A percentile compares a stretch with the other conserved stretches of the same genome.
Evolutionary conservation across 805 yeast genomes (phyloP).

Genomic region (Starmera dryadoides): DNA sequence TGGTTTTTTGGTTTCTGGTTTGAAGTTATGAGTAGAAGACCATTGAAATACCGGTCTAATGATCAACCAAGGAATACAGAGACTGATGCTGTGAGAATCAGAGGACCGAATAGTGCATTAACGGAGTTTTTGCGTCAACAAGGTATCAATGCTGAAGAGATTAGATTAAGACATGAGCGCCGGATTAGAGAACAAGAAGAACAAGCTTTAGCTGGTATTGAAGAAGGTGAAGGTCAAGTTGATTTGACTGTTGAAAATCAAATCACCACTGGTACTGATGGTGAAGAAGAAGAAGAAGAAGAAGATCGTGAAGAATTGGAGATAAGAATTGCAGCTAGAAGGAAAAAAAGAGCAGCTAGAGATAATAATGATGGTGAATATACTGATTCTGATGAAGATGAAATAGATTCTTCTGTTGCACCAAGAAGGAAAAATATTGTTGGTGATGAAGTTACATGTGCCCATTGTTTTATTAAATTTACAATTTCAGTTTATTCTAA

Average conservation of each 20-base stretch:
- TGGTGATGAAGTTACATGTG: constrained; percentile 55
- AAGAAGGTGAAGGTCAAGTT: constrained; percentile 2
- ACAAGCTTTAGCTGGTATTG: not conserved
- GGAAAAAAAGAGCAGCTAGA: constrained; percentile 13
- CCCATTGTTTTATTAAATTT: constrained; percentile 53
- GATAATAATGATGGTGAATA: constrained; percentile 25
- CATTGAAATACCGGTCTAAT: constrained; percentile 17
- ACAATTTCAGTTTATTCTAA: constrained; percentile 62
- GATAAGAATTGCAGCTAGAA: constrained; percentile 29
- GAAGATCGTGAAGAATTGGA: constrained; percentile 22
- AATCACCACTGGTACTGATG: constrained; percentile 23
- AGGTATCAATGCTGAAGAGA: constrained; percentile 80
- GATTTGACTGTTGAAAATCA: constrained; percentile 15
- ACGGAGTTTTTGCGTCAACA: constrained; percentile 84
- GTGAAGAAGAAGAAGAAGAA: constrained; percentile 25
- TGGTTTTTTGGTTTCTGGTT: not conserved
- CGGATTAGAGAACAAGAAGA: constrained; percentile 13
- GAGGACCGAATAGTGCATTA: constrained; percentile 74
- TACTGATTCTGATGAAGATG: constrained; percentile 29
- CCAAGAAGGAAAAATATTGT: constrained; percentile 19
- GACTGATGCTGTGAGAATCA: constrained; percentile 18
- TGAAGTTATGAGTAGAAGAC: constrained; percentile 19
- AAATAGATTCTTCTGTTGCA: constrained; percentile 13
- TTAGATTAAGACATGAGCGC: constrained; percentile 41
- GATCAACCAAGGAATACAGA: constrained; percentile 1